These are phyloP conservation scores for Xylariaceae sp. DNA, from an alignment of 2,329 filamentous ascomycete genomes.

Conservation along the genomic window DNA sequence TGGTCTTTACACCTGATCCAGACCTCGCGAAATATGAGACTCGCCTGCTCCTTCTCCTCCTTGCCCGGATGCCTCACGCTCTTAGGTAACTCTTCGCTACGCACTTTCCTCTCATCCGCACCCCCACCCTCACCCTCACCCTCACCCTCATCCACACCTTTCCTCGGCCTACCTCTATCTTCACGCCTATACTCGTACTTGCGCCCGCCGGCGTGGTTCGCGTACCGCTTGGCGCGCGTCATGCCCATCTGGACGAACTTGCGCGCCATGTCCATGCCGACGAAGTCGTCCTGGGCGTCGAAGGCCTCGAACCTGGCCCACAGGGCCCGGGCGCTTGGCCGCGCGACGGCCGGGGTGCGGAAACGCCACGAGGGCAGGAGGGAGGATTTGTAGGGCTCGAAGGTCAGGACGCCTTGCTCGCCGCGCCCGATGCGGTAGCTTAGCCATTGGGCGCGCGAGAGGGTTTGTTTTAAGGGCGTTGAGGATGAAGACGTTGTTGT, in stretches of 20 bases:
- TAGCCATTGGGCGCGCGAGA: slow-evolving; percentile 35
- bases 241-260: slow-evolving; percentile 64
- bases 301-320: slow-evolving; percentile 48
- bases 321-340: slow-evolving; percentile 42
- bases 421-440: slow-evolving; percentile 54
- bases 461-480: slow-evolving; percentile 7
- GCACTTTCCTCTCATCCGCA: slow-evolving; percentile 36
- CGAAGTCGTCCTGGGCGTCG: slow-evolving; percentile 47
- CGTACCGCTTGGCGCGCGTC: slow-evolving; percentile 55
- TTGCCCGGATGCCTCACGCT: slow-evolving; percentile 39
- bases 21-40: slow-evolving; percentile 41
- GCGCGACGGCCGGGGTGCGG: slow-evolving; percentile 46
- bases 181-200: slow-evolving; percentile 42
- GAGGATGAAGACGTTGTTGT: too few relatives aligned
- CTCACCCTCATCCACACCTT: too few relatives aligned
- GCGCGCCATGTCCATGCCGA: slow-evolving; percentile 59
- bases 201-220: slow-evolving; percentile 48
- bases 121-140: too few relatives aligned
- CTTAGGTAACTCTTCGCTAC: slow-evolving; percentile 39
- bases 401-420: slow-evolving; percentile 56
- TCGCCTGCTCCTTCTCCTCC: slow-evolving; percentile 45
- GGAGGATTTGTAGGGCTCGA: slow-evolving; percentile 57
- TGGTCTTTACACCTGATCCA: slow-evolving; percentile 43
- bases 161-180: slow-evolving; percentile 48
- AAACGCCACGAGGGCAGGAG: slow-evolving; percentile 58